Conservation (phyloP, 192 early-diverging fungal species). For the Backusella macrospora region DNA sequence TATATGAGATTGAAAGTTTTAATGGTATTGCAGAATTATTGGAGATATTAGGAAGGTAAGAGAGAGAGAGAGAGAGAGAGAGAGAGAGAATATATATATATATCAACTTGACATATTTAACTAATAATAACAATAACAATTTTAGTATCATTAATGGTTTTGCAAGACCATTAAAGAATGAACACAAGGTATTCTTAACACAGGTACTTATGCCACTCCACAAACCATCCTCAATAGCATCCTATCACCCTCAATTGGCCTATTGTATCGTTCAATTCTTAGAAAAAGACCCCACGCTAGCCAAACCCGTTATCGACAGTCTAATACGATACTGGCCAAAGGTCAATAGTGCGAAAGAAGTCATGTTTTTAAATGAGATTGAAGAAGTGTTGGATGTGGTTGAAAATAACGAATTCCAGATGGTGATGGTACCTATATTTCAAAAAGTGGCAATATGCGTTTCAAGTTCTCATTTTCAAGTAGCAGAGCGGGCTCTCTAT, state of each 20-base stretch:
- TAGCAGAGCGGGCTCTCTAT: slow-evolving; percentile 95
- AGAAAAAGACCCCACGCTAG: slow-evolving; percentile 95
- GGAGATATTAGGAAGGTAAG: slow-evolving; percentile 95
- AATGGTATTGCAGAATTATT: slow-evolving; percentile 98
- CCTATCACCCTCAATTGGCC: slow-evolving; percentile 96
- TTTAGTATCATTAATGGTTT: slow-evolving; percentile 99
- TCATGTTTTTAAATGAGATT: slow-evolving; percentile 98
- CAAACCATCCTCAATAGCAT: slow-evolving; percentile 90
- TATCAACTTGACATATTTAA: not conserved
- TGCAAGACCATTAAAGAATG: slow-evolving; percentile 96
- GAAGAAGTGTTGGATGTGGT: slow-evolving; percentile 97
- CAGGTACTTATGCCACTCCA: slow-evolving; percentile 95
- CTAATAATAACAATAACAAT: slow-evolving; percentile 19
- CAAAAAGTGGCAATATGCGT: slow-evolving; percentile 91
- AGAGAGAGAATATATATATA: not conserved
- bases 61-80: slow-evolving; percentile 10
- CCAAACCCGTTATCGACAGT: slow-evolving; percentile 89
- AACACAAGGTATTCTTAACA: slow-evolving; percentile 96
- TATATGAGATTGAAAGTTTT: slow-evolving; percentile 96
- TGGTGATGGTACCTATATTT: slow-evolving; percentile 89
- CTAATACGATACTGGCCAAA: slow-evolving; percentile 98
- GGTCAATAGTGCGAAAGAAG: slow-evolving; percentile 98
- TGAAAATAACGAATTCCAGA: slow-evolving; percentile 90
- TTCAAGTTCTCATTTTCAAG: slow-evolving; percentile 98
- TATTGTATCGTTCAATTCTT: slow-evolving; percentile 99